phyloP scores from a whole-genome alignment of 768 basidiomycete species.

The Russula ochroleuca region DNA sequence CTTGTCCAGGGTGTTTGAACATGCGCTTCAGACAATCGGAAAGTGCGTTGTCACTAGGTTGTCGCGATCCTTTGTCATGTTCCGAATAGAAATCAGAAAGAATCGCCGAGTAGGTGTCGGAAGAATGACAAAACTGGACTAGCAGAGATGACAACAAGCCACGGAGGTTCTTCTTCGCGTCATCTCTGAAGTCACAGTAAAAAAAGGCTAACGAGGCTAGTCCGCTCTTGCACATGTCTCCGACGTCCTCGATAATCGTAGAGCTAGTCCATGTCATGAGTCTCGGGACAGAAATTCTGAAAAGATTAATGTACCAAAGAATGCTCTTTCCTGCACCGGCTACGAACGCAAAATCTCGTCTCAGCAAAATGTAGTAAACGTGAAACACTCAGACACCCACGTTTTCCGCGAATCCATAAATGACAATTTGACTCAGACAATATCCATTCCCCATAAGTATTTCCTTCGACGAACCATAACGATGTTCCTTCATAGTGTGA shows the following conservation, averaged over 20 bases:
- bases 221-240: neutral
- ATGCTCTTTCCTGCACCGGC: neutral
- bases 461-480: neutral
- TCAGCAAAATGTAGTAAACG: neutral
- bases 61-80: neutral
- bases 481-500: neutral
- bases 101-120: neutral
- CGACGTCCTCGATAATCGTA: neutral
- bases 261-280: neutral
- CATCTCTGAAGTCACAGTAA: neutral
- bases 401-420: constrained; percentile 12
- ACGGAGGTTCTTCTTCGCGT: neutral
- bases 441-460: neutral
- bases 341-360: neutral
- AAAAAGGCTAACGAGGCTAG: neutral
- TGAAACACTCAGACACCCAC: neutral
- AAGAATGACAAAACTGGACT: neutral
- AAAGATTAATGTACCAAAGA: neutral
- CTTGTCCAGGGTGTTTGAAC: neutral
- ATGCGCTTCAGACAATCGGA: neutral
- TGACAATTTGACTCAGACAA: neutral
- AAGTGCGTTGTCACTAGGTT: neutral
- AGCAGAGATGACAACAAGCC: neutral
- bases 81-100: neutral
- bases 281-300: neutral